These are phyloP conservation scores for Ilyonectria sp. DNA, from an alignment of 2,329 filamentous ascomycete species.

Conservation along the genomic window DNA sequence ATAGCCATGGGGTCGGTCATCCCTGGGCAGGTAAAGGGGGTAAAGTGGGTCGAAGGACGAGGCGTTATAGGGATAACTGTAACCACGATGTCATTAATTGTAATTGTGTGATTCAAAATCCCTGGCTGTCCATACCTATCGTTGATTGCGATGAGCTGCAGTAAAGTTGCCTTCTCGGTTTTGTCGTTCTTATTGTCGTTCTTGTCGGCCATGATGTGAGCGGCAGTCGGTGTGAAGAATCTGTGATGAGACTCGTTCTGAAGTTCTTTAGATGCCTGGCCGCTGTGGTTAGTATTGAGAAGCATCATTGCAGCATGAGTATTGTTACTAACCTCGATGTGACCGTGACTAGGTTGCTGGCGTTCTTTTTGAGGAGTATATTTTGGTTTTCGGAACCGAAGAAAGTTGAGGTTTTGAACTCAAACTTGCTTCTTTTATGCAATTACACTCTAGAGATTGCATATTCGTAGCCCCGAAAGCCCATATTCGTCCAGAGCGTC, in stretches of 20 bases:
- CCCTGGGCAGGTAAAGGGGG: neutral
- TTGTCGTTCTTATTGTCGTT: neutral
- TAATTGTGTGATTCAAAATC: neutral
- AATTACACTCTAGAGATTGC: too few relatives aligned
- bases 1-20: neutral
- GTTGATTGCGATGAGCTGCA: neutral
- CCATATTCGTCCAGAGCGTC: too few relatives aligned
- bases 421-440: too few relatives aligned
- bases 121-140: neutral
- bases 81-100: neutral
- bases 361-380: too few relatives aligned
- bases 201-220: neutral
- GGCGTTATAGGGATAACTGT: neutral
- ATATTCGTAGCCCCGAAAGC: too few relatives aligned
- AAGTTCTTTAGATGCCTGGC: neutral
- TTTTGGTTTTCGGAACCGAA: too few relatives aligned
- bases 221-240: too few relatives aligned
- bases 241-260: neutral
- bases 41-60: neutral
- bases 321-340: too few relatives aligned
- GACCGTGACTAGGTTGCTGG: too few relatives aligned
- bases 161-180: neutral
- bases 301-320: neutral
- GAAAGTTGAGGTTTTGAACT: too few relatives aligned
- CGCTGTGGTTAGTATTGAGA: neutral